Base-by-base conservation (phyloP, 1,284 basidiomycete genomes). In the Entoloma clypeatum region DNA sequence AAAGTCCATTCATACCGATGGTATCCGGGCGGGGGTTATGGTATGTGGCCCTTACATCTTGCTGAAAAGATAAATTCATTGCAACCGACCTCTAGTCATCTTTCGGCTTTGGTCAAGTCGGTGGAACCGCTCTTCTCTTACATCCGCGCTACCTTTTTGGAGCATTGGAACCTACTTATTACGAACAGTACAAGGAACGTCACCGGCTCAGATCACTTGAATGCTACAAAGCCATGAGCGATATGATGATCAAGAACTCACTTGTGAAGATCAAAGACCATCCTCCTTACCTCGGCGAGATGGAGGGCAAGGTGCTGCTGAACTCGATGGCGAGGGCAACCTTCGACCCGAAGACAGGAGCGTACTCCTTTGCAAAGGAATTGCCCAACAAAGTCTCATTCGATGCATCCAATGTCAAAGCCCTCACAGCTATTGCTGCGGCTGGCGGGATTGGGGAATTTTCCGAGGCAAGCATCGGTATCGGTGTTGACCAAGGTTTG, bases 51-150 rank as follows among this genome's bases (percentile, higher is more conserved):
- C 32, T 31, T 24, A 23, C 17, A 27, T 19, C n/a, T n/a, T n/a
- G n/a, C n/a, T 18, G 14, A 7, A 3, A n/a, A 9, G 5, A 17
- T 38, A 49, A n/a, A 50, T 23, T 25, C 28, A 42, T 43, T 50
- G 31, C 53, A 51, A 13, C 29, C 13, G 26, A 24, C 30, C 4
- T 34, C 39, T 45, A 85, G 75, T 97, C 95, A 3, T 97, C 93
- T 13, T 99, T 99, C 71, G 96, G 96, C 56, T 99, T 99, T 74
- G 96, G 95, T 57, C 96, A 99, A 79, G 94, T 97, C 52, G 96
- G 95, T 50, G 96, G 95, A 48, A 90, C 86, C 48, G 86, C 83
- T 35, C 76, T 95, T 49, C 72, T 97, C 53, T 63, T 99, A 43
- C 86, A 99, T 66, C 92, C 96, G 37, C 87, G 90, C 52, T 92